Conservation (phyloP, 306 rosid genomes). For the Cicer chorassanicum region DNA sequence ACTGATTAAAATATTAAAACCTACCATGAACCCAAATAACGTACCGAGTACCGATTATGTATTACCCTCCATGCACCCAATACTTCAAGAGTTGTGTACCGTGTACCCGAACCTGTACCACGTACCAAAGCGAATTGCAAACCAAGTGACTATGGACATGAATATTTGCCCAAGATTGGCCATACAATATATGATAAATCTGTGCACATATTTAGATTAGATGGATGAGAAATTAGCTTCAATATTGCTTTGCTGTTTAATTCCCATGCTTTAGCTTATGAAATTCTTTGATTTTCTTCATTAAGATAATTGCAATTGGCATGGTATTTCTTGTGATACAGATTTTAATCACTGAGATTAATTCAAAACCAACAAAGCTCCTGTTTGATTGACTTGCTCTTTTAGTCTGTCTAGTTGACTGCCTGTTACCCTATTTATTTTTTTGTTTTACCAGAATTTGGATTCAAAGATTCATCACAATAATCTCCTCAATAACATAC, state of each 20-base stretch:
- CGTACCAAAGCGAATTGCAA: too few species aligned
- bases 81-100: too few species aligned
- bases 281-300: not conserved
- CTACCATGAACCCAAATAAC: too few species aligned
- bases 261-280: not conserved
- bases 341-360: slow-evolving; percentile 8
- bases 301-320: not conserved
- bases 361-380: slow-evolving; percentile 5
- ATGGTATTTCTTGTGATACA: slow-evolving; percentile 12
- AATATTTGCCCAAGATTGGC: too few species aligned
- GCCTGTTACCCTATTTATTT: slow-evolving; percentile 4
- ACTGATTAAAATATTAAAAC: too few species aligned
- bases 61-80: too few species aligned
- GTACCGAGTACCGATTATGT: too few species aligned
- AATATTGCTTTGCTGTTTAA: slow-evolving; percentile 8
- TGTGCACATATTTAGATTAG: not conserved
- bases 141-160: too few species aligned
- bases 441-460: slow-evolving; percentile 36
- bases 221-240: not conserved
- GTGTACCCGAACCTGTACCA: too few species aligned
- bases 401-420: slow-evolving; percentile 3
- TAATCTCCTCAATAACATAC: slow-evolving; percentile 40
- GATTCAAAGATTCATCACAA: slow-evolving; percentile 44
- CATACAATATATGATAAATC: too few species aligned
- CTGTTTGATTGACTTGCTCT: not conserved